A percentile compares a stretch with the other conserved stretches of the same genome.
Evolutionary conservation across 768 basidiomycete species (phyloP).

Genomic region (Boletales sp.): DNA sequence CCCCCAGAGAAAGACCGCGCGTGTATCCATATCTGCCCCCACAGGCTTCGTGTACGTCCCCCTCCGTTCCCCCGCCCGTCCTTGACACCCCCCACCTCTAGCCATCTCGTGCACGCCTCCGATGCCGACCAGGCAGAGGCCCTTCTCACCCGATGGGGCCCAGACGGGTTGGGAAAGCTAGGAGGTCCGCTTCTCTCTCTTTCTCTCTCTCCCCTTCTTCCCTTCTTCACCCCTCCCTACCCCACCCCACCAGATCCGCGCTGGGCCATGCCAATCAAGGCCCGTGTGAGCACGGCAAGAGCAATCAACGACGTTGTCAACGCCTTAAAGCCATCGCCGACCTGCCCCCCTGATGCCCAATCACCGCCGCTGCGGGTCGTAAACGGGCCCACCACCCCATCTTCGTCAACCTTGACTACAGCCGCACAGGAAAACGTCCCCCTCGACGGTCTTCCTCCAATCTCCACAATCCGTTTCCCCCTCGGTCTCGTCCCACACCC

Average conservation of each 20-base stretch:
- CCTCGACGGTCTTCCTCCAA: slow-evolving; percentile 44
- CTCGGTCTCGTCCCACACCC: slow-evolving; percentile 60
- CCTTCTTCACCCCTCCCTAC: slow-evolving; percentile 19
- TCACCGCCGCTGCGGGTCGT: slow-evolving; percentile 68
- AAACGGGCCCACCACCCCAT: slow-evolving; percentile 68
- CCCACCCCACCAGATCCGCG: slow-evolving; percentile 58
- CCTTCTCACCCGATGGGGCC: slow-evolving; percentile 82
- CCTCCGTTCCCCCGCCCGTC: background rate
- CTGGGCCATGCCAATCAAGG: slow-evolving; percentile 88
- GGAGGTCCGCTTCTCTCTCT: slow-evolving; percentile 56
- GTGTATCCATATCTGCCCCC: slow-evolving; percentile 79
- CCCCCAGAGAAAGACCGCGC: slow-evolving; percentile 53
- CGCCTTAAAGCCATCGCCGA: slow-evolving; percentile 57
- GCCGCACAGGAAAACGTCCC: slow-evolving; percentile 68
- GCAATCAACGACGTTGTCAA: slow-evolving; percentile 77
- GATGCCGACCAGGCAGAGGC: slow-evolving; percentile 88
- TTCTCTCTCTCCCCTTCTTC: slow-evolving; percentile 15
- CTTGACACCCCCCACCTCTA: slow-evolving; percentile 27
- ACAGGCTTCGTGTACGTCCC: slow-evolving; percentile 76
- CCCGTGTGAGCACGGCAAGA: slow-evolving; percentile 65
- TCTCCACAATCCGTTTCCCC: slow-evolving; percentile 59
- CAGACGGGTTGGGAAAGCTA: slow-evolving; percentile 84
- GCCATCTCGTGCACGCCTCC: slow-evolving; percentile 88
- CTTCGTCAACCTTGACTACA: slow-evolving; percentile 71
- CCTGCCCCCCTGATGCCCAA: slow-evolving; percentile 37